A percentile compares a stretch with the other conserved stretches of the same genome.
Evolutionary conservation across 208 protist genomes (phyloP).

Genomic region (Trypanosoma vivax): DNA sequence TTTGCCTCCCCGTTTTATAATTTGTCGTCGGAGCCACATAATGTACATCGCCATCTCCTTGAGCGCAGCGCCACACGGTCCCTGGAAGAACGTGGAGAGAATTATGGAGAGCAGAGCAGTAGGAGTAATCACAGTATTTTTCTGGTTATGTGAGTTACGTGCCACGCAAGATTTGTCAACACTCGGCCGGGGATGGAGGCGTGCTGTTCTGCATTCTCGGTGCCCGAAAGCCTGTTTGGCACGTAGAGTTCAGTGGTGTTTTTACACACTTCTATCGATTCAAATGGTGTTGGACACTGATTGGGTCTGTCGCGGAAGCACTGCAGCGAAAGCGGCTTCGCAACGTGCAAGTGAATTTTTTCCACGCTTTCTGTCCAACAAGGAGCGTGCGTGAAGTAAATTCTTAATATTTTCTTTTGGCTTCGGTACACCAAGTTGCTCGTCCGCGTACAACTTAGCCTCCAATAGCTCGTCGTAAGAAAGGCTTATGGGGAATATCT

Average conservation of each 20-base stretch:
- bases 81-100: slow-evolving; percentile 39
- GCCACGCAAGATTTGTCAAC: slow-evolving; percentile 51
- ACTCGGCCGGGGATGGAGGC: slow-evolving; percentile 24
- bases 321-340: slow-evolving; percentile 67
- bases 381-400: slow-evolving; percentile 43
- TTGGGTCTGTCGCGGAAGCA: slow-evolving; percentile 26
- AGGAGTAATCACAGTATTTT: slow-evolving; percentile 71
- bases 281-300: slow-evolving; percentile 38
- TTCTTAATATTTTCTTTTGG: slow-evolving; percentile 72
- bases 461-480: slow-evolving; percentile 90
- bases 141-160: slow-evolving; percentile 58
- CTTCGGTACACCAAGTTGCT: slow-evolving; percentile 84
- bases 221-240: background rate
- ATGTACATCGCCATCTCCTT: slow-evolving; percentile 21
- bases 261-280: slow-evolving; percentile 19
- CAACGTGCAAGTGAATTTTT: slow-evolving; percentile 74
- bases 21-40: slow-evolving; percentile 41
- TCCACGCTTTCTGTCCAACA: slow-evolving; percentile 60
- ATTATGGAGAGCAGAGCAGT: slow-evolving; percentile 64
- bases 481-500: slow-evolving; percentile 78
- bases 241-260: background rate
- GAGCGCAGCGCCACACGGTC: background rate
- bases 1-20: slow-evolving; percentile 31
- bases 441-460: slow-evolving; percentile 66
- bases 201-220: background rate